phyloP scores from a whole-genome alignment of 1,139 yeast species.

The Kodamaea suecica region DNA sequence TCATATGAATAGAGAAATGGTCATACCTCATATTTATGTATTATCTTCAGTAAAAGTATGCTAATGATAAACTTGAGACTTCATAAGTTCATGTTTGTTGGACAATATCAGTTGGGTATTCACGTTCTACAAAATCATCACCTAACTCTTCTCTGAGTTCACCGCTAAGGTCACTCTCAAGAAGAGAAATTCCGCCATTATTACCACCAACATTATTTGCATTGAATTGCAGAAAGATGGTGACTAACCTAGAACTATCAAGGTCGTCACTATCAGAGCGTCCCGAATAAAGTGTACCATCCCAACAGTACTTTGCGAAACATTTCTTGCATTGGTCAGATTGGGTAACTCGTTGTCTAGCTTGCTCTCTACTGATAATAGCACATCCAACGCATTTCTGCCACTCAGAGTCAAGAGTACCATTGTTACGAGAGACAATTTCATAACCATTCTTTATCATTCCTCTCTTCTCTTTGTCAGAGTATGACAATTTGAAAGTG shows the following conservation, averaged over 20 bases:
- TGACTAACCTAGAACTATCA: slow-evolving; percentile 8
- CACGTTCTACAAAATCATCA: too few relatives aligned
- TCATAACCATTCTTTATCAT: slow-evolving; percentile 80
- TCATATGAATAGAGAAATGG: too few relatives aligned
- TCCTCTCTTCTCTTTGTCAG: slow-evolving; percentile 50
- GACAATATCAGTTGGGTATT: too few relatives aligned
- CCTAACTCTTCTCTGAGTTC: neutral
- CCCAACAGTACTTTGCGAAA: slow-evolving; percentile 79
- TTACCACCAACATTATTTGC: slow-evolving; percentile 2
- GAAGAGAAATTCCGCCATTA: neutral
- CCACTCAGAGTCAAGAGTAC: slow-evolving; percentile 71
- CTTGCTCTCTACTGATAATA: slow-evolving; percentile 74
- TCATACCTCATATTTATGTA: too few relatives aligned
- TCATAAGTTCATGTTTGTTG: too few relatives aligned
- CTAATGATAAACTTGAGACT: too few relatives aligned
- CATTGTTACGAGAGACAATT: slow-evolving; percentile 65
- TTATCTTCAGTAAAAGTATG: too few relatives aligned
- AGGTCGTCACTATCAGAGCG: slow-evolving; percentile 15
- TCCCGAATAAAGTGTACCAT: slow-evolving; percentile 38
- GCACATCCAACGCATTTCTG: slow-evolving; percentile 85
- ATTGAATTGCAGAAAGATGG: neutral
- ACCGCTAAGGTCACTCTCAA: slow-evolving; percentile 4
- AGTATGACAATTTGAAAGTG: slow-evolving; percentile 18
- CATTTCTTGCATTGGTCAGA: slow-evolving; percentile 72
- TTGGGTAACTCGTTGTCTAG: slow-evolving; percentile 59